Evolutionary conservation across 2,329 filamentous ascomycete genomes (phyloP).

Genomic region (Arthrobotrys entomopaga): DNA sequence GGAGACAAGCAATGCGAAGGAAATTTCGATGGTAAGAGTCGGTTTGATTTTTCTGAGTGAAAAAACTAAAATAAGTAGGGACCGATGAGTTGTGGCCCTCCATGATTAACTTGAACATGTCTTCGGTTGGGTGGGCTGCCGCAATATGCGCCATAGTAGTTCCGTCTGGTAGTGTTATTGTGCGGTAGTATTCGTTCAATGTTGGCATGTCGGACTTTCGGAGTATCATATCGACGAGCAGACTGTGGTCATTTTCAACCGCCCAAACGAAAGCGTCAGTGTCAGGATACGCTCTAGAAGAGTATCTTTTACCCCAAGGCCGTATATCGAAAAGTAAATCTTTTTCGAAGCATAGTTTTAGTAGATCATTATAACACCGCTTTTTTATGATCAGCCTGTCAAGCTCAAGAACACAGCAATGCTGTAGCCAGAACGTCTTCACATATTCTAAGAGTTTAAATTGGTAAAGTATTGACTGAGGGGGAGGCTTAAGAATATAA

Average conservation of each 20-base stretch:
- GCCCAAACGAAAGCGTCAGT: constrained; percentile 45
- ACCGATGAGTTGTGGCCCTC: background rate
- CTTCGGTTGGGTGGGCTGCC: constrained; percentile 9
- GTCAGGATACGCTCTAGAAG: constrained; percentile 15
- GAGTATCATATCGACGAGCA: constrained; percentile 10
- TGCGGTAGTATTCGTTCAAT: background rate
- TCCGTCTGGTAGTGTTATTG: constrained; percentile 6
- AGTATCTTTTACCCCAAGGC: constrained; percentile 38
- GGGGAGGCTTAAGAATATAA: constrained; percentile 1
- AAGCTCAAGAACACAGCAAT: constrained; percentile 3
- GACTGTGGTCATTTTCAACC: constrained; percentile 26
- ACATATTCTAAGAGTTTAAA: constrained; percentile 34
- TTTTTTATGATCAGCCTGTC: background rate
- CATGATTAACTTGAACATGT: background rate
- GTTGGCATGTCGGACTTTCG: background rate
- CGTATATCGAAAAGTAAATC: constrained; percentile 34
- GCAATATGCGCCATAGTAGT: constrained; percentile 10
- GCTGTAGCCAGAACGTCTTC: constrained; percentile 28
- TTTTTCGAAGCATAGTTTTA: constrained; percentile 26
- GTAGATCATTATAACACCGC: background rate
- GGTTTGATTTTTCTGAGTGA: no score
- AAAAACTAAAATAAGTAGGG: no score
- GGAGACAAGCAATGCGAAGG: constrained; percentile 12
- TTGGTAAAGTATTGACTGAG: constrained; percentile 10
- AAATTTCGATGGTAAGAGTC: constrained; percentile 3